Percentiles rank a stretch among this genome's conserved stretches.
Conservation (phyloP, 2,329 filamentous ascomycete species). For the Peltaster fructicola region DNA sequence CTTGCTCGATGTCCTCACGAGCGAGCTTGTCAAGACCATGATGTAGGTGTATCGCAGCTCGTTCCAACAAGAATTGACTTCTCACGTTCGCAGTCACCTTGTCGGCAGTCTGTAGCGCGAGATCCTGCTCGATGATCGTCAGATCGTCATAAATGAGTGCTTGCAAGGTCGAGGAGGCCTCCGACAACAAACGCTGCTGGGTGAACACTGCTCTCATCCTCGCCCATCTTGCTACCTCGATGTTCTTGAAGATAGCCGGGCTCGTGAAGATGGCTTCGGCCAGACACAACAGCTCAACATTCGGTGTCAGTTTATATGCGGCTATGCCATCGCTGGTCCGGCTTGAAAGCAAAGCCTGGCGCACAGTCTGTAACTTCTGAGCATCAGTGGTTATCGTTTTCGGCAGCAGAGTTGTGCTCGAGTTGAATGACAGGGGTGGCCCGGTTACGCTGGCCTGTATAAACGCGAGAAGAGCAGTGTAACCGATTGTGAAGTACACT, state of each 20-base stretch:
- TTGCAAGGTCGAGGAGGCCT: conserved; percentile 43
- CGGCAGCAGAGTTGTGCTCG: conserved; percentile 33
- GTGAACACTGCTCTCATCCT: conserved; percentile 56
- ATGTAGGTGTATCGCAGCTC: conserved; percentile 66
- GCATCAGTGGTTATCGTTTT: conserved; percentile 23
- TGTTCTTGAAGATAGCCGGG: conserved; percentile 27
- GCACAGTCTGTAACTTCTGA: conserved; percentile 24
- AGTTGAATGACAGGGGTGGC: conserved; percentile 49
- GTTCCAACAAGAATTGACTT: conserved; percentile 56
- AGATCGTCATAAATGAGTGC: conserved; percentile 42
- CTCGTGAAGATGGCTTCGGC: conserved; percentile 44
- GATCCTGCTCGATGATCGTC: conserved; percentile 33
- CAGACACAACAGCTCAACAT: conserved; percentile 67
- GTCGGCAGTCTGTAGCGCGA: conserved; percentile 4
- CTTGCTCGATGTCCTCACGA: conserved; percentile 49
- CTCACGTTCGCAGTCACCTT: conserved; percentile 11
- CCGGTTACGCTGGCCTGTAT: conserved; percentile 79
- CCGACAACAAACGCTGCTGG: conserved; percentile 49
- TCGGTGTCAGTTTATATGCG: conserved; percentile 67
- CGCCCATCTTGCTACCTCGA: conserved; percentile 38
- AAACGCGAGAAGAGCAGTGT: conserved; percentile 60
- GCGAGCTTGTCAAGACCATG: conserved; percentile 68
- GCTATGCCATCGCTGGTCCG: conserved; percentile 72
- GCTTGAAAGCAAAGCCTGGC: conserved; percentile 44
- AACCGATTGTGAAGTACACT: conserved; percentile 37